These are phyloP conservation scores for Phytophthora quininea DNA, from an alignment of 352 stramenopile genomes.

Conservation along the genomic window DNA sequence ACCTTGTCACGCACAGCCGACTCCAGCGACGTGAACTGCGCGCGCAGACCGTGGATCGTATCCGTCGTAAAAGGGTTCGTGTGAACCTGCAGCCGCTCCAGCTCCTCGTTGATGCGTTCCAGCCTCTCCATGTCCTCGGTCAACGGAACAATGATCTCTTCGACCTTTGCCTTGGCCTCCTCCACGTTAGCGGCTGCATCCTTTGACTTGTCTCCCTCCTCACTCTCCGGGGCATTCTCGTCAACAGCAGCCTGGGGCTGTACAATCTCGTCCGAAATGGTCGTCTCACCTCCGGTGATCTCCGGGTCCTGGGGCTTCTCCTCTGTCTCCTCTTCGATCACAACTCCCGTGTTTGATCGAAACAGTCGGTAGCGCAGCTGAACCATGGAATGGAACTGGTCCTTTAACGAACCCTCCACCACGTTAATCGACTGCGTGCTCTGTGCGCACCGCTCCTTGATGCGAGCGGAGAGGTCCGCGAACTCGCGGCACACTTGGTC, in stretches of 20 bases:
- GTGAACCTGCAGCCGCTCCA: conserved; percentile 86
- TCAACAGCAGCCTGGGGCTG: conserved; percentile 20
- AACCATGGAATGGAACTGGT: conserved; percentile 85
- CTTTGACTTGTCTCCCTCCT: conserved; percentile 37
- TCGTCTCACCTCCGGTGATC: conserved; percentile 35
- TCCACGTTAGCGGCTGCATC: conserved; percentile 19
- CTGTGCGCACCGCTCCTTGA: conserved; percentile 77
- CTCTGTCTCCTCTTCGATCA: conserved; percentile 46
- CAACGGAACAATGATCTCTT: conserved; percentile 51
- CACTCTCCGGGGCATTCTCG: conserved; percentile 26
- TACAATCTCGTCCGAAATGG: conserved; percentile 14
- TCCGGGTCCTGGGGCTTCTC: conserved; percentile 41
- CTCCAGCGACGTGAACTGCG: conserved; percentile 85
- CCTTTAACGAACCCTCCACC: conserved; percentile 71
- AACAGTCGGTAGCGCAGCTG: conserved; percentile 73
- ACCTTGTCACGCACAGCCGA: conserved; percentile 80
- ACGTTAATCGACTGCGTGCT: conserved; percentile 85
- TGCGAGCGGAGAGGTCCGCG: conserved; percentile 66
- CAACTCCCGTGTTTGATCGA: conserved; percentile 56
- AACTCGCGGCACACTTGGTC: conserved; percentile 83
- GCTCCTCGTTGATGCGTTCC: conserved; percentile 82
- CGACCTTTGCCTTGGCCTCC: conserved; percentile 33
- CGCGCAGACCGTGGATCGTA: conserved; percentile 88
- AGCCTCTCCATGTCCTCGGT: conserved; percentile 84
- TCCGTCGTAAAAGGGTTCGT: conserved; percentile 91